These are phyloP conservation scores for Zymoseptoria passerinii DNA, from an alignment of 2,329 filamentous ascomycete species.

Conservation along the genomic window DNA sequence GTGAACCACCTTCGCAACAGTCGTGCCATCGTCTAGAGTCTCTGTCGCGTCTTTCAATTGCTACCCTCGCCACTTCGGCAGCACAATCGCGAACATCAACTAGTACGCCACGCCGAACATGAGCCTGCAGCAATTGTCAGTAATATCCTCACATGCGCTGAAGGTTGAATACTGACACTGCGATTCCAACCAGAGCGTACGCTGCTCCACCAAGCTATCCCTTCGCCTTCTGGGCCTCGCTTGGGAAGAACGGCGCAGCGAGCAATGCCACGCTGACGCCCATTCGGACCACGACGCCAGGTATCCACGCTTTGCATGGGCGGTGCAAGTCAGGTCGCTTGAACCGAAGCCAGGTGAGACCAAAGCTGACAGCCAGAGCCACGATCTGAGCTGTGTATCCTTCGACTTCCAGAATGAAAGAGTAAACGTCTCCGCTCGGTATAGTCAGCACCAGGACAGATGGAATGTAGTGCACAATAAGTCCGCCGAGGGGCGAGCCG, in stretches of 20 bases:
- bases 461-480: slow-evolving; percentile 61
- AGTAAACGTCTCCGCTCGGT: slow-evolving; percentile 58
- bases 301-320: slow-evolving; percentile 58
- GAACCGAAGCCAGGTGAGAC: slow-evolving; percentile 53
- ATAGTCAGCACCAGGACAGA: slow-evolving; percentile 58
- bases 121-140: slow-evolving; percentile 37
- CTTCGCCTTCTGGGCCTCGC: slow-evolving; percentile 39
- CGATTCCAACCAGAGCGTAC: slow-evolving; percentile 45
- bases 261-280: slow-evolving; percentile 48
- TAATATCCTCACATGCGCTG: not conserved
- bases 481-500: slow-evolving; percentile 56
- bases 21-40: slow-evolving; percentile 57
- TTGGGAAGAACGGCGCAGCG: slow-evolving; percentile 53
- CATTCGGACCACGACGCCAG: slow-evolving; percentile 50
- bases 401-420: slow-evolving; percentile 65
- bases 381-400: slow-evolving; percentile 59
- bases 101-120: slow-evolving; percentile 56
- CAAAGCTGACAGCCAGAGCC: slow-evolving; percentile 48
- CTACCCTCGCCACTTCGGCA: slow-evolving; percentile 54
- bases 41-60: slow-evolving; percentile 53
- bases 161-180: slow-evolving; percentile 39
- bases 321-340: slow-evolving; percentile 52
- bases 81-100: slow-evolving; percentile 55
- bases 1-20: slow-evolving; percentile 44
- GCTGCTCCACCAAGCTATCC: slow-evolving; percentile 44